phyloP scores from a whole-genome alignment of 345 rosid species.

The Cardamine chenopodiifolia region DNA sequence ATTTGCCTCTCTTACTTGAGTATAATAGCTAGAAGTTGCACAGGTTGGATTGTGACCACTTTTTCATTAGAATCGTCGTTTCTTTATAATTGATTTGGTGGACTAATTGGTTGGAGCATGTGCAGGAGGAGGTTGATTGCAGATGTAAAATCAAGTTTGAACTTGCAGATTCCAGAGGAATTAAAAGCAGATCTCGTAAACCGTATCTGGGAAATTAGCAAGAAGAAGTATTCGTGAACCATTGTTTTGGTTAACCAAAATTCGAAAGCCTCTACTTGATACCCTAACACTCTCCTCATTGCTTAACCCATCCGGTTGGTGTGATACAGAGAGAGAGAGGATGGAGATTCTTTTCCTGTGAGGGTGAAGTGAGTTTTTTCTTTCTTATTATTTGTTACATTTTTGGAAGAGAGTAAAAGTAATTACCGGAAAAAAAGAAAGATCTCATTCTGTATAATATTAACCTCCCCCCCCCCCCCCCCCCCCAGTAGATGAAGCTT shows the following conservation, averaged over 20 bases:
- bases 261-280: conserved; percentile 6
- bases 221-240: conserved; percentile 46
- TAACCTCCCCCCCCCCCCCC: no score
- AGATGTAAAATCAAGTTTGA: conserved; percentile 62
- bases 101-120: conserved; percentile 8
- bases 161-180: conserved; percentile 65
- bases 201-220: conserved; percentile 53
- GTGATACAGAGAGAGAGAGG: conserved; percentile 10
- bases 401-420: conserved; percentile 43
- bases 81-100: not conserved
- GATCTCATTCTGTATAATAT: conserved; percentile 37
- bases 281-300: conserved; percentile 33
- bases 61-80: not conserved
- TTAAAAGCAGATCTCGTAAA: conserved; percentile 71
- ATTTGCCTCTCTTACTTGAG: not conserved
- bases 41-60: not conserved
- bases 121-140: conserved; percentile 74
- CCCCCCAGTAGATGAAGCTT: not conserved
- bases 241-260: conserved; percentile 29
- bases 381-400: conserved; percentile 35
- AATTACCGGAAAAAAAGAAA: conserved; percentile 23
- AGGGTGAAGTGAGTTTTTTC: conserved; percentile 17
- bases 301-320: conserved; percentile 35
- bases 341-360: conserved; percentile 26
- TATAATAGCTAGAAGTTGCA: not conserved